Evolutionary conservation across 805 yeast species (phyloP).

Genomic region (Metschnikowia drakensbergensis): DNA sequence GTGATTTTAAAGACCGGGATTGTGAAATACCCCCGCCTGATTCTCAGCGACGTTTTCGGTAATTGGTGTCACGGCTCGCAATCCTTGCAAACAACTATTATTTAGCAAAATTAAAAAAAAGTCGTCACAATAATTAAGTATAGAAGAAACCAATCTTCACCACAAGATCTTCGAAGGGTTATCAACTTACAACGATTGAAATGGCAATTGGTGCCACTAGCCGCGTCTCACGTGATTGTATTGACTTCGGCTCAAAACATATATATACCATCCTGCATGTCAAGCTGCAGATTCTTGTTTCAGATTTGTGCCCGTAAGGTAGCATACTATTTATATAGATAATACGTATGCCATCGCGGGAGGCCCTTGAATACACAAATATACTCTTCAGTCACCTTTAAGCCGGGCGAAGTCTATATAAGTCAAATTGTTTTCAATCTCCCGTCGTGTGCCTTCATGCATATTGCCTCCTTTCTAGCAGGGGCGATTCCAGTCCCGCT

Average conservation of each 20-base stretch:
- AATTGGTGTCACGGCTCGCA: too few relatives aligned
- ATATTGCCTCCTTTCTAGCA: not conserved
- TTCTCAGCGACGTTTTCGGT: too few relatives aligned
- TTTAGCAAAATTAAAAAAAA: not conserved
- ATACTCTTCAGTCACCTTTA: not conserved
- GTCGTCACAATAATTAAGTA: too few relatives aligned
- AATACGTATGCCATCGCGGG: not conserved
- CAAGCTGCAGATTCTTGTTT: slow-evolving; percentile 4
- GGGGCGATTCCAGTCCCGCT: slow-evolving; percentile 6
- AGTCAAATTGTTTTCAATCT: not conserved
- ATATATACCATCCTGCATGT: not conserved
- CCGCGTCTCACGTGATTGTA: not conserved
- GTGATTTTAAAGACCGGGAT: not conserved
- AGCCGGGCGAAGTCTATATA: not conserved
- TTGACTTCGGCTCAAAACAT: not conserved
- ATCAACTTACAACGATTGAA: not conserved
- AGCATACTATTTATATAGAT: not conserved
- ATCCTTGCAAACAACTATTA: too few relatives aligned
- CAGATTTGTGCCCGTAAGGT: slow-evolving; percentile 4
- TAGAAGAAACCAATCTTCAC: too few relatives aligned
- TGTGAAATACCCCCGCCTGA: too few relatives aligned
- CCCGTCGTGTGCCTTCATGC: slow-evolving; percentile 5
- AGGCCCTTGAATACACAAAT: not conserved
- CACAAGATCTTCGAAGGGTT: too few relatives aligned
- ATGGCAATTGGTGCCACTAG: not conserved